Conservation (phyloP, 2,329 filamentous ascomycete species). For the Diaporthe ilicicola region DNA sequence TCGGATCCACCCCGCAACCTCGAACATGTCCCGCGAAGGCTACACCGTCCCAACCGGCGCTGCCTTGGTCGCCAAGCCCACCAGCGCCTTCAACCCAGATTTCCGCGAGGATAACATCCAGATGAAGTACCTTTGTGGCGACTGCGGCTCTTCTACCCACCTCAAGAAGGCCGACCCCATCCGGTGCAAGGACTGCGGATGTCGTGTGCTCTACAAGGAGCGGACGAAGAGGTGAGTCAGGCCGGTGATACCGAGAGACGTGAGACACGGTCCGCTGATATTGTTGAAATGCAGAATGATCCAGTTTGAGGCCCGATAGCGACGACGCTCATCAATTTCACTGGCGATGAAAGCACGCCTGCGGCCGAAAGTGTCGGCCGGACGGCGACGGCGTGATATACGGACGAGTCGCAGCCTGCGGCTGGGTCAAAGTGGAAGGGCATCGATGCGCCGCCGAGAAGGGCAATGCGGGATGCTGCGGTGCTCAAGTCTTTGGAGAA, state of each 20-base stretch:
- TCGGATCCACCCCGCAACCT: not conserved
- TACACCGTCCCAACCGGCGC: slow-evolving; percentile 75
- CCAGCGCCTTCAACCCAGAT: slow-evolving; percentile 51
- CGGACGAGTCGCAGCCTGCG: not conserved
- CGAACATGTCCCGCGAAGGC: slow-evolving; percentile 74
- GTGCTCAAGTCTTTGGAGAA: not conserved
- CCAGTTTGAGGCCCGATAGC: slow-evolving; percentile 92
- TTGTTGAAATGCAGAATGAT: slow-evolving; percentile 76
- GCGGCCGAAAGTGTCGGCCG: not conserved
- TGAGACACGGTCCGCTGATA: slow-evolving; percentile 35
- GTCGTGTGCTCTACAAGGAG: slow-evolving; percentile 97
- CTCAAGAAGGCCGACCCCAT: slow-evolving; percentile 83
- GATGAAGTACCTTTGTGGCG: slow-evolving; percentile 80
- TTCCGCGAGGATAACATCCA: slow-evolving; percentile 59
- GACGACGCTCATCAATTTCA: not conserved
- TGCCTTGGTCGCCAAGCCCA: slow-evolving; percentile 42
- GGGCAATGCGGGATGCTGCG: not conserved
- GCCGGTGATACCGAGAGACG: not conserved
- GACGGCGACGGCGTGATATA: not conserved
- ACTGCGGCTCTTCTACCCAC: slow-evolving; percentile 81
- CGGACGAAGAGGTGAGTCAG: slow-evolving; percentile 86
- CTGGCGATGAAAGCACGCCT: no score
- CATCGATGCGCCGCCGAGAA: not conserved
- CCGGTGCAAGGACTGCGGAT: slow-evolving; percentile 90
- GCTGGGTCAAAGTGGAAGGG: not conserved